Evolutionary conservation across 164 flowering plant species (phyloP).

Genomic region (Protea cynaroides): DNA sequence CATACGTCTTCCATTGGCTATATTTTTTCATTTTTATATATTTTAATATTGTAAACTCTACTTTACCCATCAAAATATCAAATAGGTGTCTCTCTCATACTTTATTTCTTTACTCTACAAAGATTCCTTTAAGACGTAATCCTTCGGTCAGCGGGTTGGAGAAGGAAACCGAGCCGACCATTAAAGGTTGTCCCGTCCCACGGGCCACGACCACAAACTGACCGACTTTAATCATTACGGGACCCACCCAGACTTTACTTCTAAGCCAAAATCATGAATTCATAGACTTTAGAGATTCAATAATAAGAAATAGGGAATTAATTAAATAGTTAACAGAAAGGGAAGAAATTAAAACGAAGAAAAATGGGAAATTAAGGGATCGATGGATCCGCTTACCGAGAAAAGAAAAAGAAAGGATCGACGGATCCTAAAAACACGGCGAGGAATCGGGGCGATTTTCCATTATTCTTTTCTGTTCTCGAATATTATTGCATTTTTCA

Average conservation of each 20-base stretch:
- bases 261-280: conserved; percentile 45
- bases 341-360: no score
- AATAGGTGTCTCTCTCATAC: not conserved
- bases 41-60: conserved; percentile 16
- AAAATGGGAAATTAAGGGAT: no score
- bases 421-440: conserved; percentile 37
- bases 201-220: conserved; percentile 30
- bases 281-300: conserved; percentile 15
- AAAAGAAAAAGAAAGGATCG: no score
- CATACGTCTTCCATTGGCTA: conserved; percentile 15
- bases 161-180: no score
- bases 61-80: conserved; percentile 22
- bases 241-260: conserved; percentile 44
- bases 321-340: no score
- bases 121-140: not conserved
- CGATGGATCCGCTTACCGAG: no score
- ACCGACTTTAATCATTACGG: conserved; percentile 35
- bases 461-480: not conserved
- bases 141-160: conserved; percentile 21
- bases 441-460: conserved; percentile 23
- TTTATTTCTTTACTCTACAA: conserved; percentile 16
- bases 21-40: not conserved
- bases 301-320: no score
- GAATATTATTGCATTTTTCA: not conserved
- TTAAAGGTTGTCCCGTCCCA: conserved; percentile 28